A percentile compares a stretch with the other conserved stretches of the same genome.
phyloP scores from a whole-genome alignment of 345 rosid genomes.

The Eucalyptus tenuipes region DNA sequence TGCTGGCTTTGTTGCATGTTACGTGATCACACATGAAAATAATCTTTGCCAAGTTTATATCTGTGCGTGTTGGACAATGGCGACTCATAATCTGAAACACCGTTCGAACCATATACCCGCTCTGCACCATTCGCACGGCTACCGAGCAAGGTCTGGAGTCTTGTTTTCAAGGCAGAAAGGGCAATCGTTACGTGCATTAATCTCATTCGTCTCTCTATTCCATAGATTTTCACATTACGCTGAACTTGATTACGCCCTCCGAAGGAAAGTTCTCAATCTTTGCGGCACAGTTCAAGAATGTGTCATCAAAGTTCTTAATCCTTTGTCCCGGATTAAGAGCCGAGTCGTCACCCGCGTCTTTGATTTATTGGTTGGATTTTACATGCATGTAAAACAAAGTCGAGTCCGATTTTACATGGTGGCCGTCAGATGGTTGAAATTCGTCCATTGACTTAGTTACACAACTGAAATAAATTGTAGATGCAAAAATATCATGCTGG shows the following conservation, averaged over 20 bases:
- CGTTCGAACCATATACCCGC: not conserved
- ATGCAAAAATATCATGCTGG: too few species aligned
- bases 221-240: not conserved
- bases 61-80: not conserved
- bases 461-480: too few species aligned
- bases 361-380: fast-evolving
- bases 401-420: not conserved
- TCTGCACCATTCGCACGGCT: not conserved
- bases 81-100: not conserved
- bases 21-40: not conserved
- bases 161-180: not conserved
- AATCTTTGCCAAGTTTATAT: not conserved
- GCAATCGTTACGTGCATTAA: not conserved
- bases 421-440: not conserved
- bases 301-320: not conserved
- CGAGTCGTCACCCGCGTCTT: too few species aligned
- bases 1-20: not conserved
- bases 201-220: not conserved
- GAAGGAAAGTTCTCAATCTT: not conserved
- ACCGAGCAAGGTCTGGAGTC: not conserved
- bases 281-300: not conserved
- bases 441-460: too few species aligned
- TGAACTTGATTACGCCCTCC: not conserved
- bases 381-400: not conserved
- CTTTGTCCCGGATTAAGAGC: too few species aligned